Base-by-base conservation (phyloP, 768 basidiomycete genomes). In the Calocera cornea region DNA sequence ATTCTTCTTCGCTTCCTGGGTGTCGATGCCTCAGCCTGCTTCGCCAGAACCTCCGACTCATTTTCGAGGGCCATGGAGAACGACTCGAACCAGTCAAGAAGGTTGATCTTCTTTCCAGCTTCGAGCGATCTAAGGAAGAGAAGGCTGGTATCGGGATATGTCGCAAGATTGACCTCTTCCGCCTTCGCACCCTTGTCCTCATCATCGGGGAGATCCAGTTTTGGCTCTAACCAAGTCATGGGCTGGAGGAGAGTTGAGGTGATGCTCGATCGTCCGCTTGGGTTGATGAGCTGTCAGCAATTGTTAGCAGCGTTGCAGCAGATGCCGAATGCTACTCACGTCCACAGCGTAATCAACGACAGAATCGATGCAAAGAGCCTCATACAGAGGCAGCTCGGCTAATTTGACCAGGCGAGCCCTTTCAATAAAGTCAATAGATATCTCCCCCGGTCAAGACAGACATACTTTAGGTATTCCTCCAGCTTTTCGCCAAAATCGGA, bases 41-140 rank as follows among this genome's bases (percentile, higher is more conserved):
- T 70, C 70, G 65, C 63, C 14, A 19, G 66, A 1, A n/a, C 34
- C 33, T 41, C 67, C 19, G 76, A 75, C 76, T 88, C 88, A 0
- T 77, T 77, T 73, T 90, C 89, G 65, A 92, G 75, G 34, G 83
- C 87, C 24, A 80, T 75, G 34, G 83, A 80, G 74, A 93, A 94
- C 27, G 87, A 83, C 71, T 89, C 86, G 72, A 86, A 92, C 92
- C 90, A 92, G 75, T 94, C 92, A 74, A 89, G 92, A 1, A 91
- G 82, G 73, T 93, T 93, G 76, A 93, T 84, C 83, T 88, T 83
- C 77, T 82, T 86, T 50, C 89, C 89, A 60, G 88, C 87, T 72
- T 91, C 87, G 47, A 87, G 79, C 76, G 91, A 93, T 24, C 89
- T 81, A 60, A 78, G 79, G 78, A 92, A 90, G 16, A 92, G 78